Percentiles rank a stretch among this genome's conserved stretches.
phyloP scores from a whole-genome alignment of 2,329 filamentous ascomycete species.

The Chaetomium sp. region DNA sequence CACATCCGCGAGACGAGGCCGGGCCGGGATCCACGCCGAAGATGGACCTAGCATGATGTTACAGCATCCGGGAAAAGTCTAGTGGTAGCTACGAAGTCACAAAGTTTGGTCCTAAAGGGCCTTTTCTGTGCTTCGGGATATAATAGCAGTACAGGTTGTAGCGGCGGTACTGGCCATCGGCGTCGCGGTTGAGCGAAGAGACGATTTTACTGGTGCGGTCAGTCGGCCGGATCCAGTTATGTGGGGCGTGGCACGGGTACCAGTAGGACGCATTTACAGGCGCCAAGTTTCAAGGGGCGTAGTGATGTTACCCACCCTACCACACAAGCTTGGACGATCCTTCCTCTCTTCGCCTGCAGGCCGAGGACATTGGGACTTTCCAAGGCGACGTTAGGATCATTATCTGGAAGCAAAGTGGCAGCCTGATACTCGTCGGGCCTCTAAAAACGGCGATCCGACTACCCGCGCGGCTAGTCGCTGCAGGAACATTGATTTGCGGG shows the following conservation, averaged over 20 bases:
- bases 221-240: too few species aligned
- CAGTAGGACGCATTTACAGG: background rate
- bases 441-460: too few species aligned
- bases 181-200: too few species aligned
- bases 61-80: background rate
- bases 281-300: background rate
- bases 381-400: too few species aligned
- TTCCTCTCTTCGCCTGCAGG: background rate
- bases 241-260: too few species aligned
- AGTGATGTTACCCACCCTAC: background rate
- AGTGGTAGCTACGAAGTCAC: background rate
- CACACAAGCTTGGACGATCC: background rate
- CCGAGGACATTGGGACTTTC: too few species aligned
- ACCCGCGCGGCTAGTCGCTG: too few species aligned
- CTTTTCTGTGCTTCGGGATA: background rate
- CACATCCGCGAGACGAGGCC: conserved; percentile 18
- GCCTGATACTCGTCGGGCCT: too few species aligned
- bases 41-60: conserved; percentile 7
- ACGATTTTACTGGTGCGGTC: too few species aligned
- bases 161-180: too few species aligned
- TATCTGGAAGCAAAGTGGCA: too few species aligned
- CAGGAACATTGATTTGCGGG: too few species aligned
- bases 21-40: conserved; percentile 20
- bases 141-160: background rate
- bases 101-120: conserved; percentile 26